Evolutionary conservation across 2,329 filamentous ascomycete species (phyloP).

Genomic region (Gaeumannomyces sp.): DNA sequence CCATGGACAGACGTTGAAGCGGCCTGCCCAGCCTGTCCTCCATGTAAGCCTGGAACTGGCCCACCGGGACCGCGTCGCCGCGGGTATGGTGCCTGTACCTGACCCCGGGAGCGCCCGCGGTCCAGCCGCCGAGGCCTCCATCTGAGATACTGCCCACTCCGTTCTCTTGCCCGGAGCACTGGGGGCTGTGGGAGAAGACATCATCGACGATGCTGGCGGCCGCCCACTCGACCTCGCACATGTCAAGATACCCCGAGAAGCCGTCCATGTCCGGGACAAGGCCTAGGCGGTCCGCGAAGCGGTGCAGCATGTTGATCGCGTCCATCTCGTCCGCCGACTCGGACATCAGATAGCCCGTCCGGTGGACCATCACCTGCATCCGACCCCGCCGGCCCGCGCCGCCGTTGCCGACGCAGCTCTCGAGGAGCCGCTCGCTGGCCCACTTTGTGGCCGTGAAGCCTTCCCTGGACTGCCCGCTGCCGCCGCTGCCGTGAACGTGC

Average conservation of each 20-base stretch:
- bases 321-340: constrained; percentile 7
- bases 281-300: constrained; percentile 2
- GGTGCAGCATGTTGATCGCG: constrained; percentile 9
- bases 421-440: constrained; percentile 9
- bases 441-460: constrained; percentile 11
- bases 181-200: too few species aligned
- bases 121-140: too few species aligned
- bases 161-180: too few species aligned
- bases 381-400: not conserved
- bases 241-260: too few species aligned
- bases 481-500: too few species aligned
- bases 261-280: constrained; percentile 1
- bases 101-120: too few species aligned
- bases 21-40: not conserved
- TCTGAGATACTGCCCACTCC: too few species aligned
- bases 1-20: not conserved
- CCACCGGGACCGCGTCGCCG: too few species aligned
- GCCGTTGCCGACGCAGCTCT: constrained; percentile 1
- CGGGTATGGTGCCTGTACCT: too few species aligned
- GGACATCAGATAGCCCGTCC: constrained; percentile 7
- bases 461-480: not conserved
- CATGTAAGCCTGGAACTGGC: too few species aligned
- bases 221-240: too few species aligned
- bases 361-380: constrained; percentile 5
- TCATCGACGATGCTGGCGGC: too few species aligned